Percentiles rank a stretch among this genome's conserved stretches.
Evolutionary conservation across 1,284 basidiomycete species (phyloP).

Genomic region (Cutaneotrichosporon cutaneum): DNA sequence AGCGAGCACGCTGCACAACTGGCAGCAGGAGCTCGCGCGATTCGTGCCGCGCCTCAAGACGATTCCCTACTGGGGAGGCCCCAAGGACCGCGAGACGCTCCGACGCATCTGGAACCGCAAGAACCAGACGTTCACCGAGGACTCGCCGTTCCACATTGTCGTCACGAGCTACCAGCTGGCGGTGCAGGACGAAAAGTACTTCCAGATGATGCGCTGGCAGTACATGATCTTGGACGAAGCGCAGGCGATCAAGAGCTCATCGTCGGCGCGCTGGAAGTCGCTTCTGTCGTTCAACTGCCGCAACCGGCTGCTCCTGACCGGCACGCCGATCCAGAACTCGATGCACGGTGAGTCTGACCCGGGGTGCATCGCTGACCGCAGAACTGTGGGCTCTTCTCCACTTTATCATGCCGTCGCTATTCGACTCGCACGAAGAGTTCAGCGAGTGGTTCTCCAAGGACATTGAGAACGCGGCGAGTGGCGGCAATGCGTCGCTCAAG

Average conservation of each 20-base stretch:
- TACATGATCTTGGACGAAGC: slow-evolving; percentile 99
- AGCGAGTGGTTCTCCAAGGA: slow-evolving; percentile 99
- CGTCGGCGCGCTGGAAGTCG: slow-evolving; percentile 97
- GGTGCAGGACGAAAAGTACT: slow-evolving; percentile 97
- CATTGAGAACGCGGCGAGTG: slow-evolving; percentile 91
- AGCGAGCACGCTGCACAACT: slow-evolving; percentile 96
- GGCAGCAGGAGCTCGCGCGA: slow-evolving; percentile 96
- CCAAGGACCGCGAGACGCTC: slow-evolving; percentile 91
- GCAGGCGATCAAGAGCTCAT: slow-evolving; percentile 98
- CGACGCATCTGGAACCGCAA: slow-evolving; percentile 99
- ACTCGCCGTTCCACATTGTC: slow-evolving; percentile 94
- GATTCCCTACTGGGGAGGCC: slow-evolving; percentile 96
- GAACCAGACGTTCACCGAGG: slow-evolving; percentile 90
- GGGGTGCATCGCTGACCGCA: slow-evolving; percentile 43
- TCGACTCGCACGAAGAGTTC: slow-evolving; percentile 99
- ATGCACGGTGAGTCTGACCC: slow-evolving; percentile 78
- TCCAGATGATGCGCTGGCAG: slow-evolving; percentile 98
- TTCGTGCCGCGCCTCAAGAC: slow-evolving; percentile 95
- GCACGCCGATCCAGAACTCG: slow-evolving; percentile 98
- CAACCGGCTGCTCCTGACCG: slow-evolving; percentile 91
- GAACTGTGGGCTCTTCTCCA: slow-evolving; percentile 99
- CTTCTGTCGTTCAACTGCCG: slow-evolving; percentile 93
- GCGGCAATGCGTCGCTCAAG: slow-evolving; percentile 68
- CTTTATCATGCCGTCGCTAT: slow-evolving; percentile 99
- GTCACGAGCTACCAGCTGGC: slow-evolving; percentile 97